Evolutionary conservation across 495 filamentous ascomycete genomes (phyloP).

Genomic region (Aspergillus nidulans): DNA sequence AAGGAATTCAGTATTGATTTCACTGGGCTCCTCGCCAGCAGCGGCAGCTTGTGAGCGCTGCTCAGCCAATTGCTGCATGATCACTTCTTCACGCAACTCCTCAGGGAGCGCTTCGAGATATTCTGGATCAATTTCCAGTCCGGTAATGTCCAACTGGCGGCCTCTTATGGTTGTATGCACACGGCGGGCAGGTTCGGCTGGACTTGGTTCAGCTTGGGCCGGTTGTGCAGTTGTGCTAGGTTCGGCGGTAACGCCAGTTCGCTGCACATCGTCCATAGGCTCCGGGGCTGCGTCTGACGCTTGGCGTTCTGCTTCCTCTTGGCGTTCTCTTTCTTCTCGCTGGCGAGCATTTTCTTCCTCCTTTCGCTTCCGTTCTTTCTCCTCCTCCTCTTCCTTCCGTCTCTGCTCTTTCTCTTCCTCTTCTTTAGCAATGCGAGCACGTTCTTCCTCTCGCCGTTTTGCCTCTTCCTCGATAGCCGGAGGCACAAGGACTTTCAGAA

Average conservation of each 20-base stretch:
- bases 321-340: constrained; percentile 41
- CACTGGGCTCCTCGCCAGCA: constrained; percentile 75
- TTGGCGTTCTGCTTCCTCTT: constrained; percentile 45
- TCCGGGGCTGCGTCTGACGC: constrained; percentile 40
- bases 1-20: constrained; percentile 91
- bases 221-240: constrained; percentile 21
- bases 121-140: constrained; percentile 86
- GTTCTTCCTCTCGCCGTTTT: constrained; percentile 43
- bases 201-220: constrained; percentile 36
- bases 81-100: constrained; percentile 90
- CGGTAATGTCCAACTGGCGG: constrained; percentile 83
- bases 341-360: constrained; percentile 55
- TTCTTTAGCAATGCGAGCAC: constrained; percentile 51
- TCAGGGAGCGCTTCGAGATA: constrained; percentile 93
- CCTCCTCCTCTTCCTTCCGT: constrained; percentile 58
- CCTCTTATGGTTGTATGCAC: constrained; percentile 78
- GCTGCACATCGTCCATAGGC: constrained; percentile 86
- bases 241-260: constrained; percentile 39
- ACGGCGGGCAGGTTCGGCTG: constrained; percentile 52
- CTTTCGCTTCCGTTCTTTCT: constrained; percentile 57
- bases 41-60: constrained; percentile 75
- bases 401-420: constrained; percentile 53
- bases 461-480: constrained; percentile 69
- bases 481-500: constrained; percentile 72
- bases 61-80: constrained; percentile 79